A percentile compares a stretch with the other conserved stretches of the same genome.
Conservation (phyloP, 495 filamentous ascomycete genomes). For the Oidiodendron maius region DNA sequence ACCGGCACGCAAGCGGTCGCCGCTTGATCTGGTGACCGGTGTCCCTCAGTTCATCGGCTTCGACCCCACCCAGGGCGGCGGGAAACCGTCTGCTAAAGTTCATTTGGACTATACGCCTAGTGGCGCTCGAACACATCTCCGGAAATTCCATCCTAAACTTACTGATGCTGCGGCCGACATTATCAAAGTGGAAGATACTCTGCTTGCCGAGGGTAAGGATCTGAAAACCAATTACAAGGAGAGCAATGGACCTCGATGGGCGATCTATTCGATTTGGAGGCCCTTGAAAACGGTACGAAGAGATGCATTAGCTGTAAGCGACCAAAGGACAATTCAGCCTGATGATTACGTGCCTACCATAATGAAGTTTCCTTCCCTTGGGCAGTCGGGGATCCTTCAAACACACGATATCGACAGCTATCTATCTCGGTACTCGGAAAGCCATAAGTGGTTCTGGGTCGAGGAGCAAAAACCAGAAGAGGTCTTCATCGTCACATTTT, state of each 20-base stretch:
- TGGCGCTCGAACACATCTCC: constrained; percentile 11
- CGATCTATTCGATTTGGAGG: constrained; percentile 16
- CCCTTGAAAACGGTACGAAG: constrained; percentile 13
- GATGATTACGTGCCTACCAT: constrained; percentile 4
- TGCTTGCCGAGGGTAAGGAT: background rate
- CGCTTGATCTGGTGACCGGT: too few relatives aligned
- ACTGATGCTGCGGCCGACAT: constrained; percentile 1
- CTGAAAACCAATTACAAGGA: background rate
- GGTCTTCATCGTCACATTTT: constrained; percentile 12
- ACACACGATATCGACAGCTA: constrained; percentile 4
- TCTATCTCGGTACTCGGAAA: constrained; percentile 5
- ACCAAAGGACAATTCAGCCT: background rate
- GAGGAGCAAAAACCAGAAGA: constrained; percentile 14
- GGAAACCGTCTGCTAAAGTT: constrained; percentile 11
- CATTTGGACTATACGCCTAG: constrained; percentile 14
- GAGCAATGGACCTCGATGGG: constrained; percentile 16
- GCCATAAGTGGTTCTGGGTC: constrained; percentile 17
- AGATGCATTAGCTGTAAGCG: constrained; percentile 11
- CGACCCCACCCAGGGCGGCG: too few relatives aligned
- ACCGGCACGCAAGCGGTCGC: too few relatives aligned
- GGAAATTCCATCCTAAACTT: constrained; percentile 5
- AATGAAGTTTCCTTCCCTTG: constrained; percentile 3
- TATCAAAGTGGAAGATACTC: constrained; percentile 10
- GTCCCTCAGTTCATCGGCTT: too few relatives aligned
- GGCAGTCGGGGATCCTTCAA: background rate